A percentile compares a stretch with the other conserved stretches of the same genome.
phyloP scores from a whole-genome alignment of 1,139 yeast species.

The Debaryomyces nepalensis region DNA sequence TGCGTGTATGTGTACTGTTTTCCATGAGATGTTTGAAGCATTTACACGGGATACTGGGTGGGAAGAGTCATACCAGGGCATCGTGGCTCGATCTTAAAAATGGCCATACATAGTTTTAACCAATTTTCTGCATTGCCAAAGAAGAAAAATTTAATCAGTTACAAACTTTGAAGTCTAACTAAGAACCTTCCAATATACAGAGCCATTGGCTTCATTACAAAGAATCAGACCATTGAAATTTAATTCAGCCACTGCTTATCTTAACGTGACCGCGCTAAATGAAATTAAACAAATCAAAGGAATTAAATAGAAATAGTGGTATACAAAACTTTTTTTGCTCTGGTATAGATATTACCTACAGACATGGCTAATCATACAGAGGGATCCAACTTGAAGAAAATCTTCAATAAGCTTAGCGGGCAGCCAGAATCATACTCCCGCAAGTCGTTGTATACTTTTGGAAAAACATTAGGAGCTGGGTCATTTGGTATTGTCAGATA shows the following conservation, averaged over 20 bases:
- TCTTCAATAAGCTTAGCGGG: constrained; percentile 61
- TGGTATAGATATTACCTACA: neutral
- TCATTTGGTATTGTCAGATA: constrained; percentile 87
- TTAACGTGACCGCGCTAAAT: constrained; percentile 10
- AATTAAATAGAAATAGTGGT: neutral
- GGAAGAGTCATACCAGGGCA: neutral
- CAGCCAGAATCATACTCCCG: constrained; percentile 74
- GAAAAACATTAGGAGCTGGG: constrained; percentile 87
- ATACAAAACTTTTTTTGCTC: too few species aligned
- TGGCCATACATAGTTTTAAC: too few species aligned
- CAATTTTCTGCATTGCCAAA: too few species aligned
- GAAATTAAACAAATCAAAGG: neutral
- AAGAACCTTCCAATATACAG: too few species aligned
- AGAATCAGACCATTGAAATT: neutral
- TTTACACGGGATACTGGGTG: neutral
- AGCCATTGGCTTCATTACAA: too few species aligned
- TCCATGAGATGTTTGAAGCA: neutral
- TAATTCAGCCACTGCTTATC: constrained; percentile 4
- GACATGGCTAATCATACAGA: constrained; percentile 14
- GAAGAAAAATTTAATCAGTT: too few species aligned
- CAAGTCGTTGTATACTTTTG: constrained; percentile 70
- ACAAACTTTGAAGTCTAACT: too few species aligned
- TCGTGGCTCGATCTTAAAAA: too few species aligned
- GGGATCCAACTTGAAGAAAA: constrained; percentile 33
- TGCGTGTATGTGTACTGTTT: too few species aligned